phyloP scores from a whole-genome alignment of 129 eudicot species.

The Flaveria robusta region DNA sequence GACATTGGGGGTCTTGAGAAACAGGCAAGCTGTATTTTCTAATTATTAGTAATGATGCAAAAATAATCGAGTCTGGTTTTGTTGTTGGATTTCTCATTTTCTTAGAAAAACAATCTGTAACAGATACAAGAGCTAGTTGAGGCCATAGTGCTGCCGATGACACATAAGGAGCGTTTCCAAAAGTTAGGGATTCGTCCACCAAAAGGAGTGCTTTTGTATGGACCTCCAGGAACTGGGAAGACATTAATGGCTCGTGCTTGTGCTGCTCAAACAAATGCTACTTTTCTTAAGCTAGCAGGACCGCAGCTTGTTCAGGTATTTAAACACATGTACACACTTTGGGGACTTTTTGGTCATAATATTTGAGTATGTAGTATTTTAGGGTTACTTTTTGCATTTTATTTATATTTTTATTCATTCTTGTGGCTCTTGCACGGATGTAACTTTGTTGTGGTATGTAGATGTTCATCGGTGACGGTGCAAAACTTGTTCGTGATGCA shows the following conservation, averaged over 20 bases:
- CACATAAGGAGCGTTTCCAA: conserved; percentile 88
- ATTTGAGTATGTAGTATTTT: too few species aligned
- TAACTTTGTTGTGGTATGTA: conserved; percentile 30
- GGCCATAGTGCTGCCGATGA: conserved; percentile 96
- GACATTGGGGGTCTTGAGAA: conserved; percentile 95
- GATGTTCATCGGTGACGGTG: conserved; percentile 99
- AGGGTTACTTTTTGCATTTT: too few species aligned
- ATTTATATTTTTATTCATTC: too few species aligned
- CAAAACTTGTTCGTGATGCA: conserved; percentile 96
- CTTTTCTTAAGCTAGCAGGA: conserved; percentile 90
- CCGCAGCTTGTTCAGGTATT: conserved; percentile 97
- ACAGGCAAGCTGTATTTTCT: conserved; percentile 49
- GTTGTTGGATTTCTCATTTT: too few species aligned
- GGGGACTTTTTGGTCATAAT: too few species aligned
- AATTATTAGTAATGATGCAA: too few species aligned
- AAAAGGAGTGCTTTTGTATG: conserved; percentile 91
- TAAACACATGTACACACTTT: too few species aligned
- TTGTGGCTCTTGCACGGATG: not conserved
- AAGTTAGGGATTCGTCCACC: conserved; percentile 93
- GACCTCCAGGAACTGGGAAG: conserved; percentile 98
- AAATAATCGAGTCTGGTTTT: too few species aligned
- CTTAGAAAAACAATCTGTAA: not conserved
- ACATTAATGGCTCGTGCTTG: conserved; percentile 98
- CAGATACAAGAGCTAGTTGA: conserved; percentile 96
- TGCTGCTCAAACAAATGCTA: conserved; percentile 98